A percentile compares a stretch with the other conserved stretches of the same genome.
Evolutionary conservation across 2,329 filamentous ascomycete species (phyloP).

Genomic region (Aspergillus sp.): DNA sequence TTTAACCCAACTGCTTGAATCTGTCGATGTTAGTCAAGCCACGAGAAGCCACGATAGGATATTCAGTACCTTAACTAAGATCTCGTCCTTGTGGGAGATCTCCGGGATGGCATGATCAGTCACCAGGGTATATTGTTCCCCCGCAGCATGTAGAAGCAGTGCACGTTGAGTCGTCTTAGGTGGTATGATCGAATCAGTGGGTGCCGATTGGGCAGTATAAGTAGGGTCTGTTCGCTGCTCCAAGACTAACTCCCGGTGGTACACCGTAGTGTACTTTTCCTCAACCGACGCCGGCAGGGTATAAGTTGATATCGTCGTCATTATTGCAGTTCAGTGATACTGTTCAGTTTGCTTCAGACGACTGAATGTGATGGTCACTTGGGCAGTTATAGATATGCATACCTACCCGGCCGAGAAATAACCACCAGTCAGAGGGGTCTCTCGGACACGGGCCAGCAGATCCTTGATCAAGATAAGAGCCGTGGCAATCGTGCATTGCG

Average conservation of each 20-base stretch:
- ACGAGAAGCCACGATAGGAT: background rate
- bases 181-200: background rate
- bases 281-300: constrained; percentile 8
- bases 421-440: background rate
- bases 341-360: background rate
- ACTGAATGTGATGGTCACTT: background rate
- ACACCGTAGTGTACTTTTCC: constrained; percentile 16
- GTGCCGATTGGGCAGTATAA: background rate
- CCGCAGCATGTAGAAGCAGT: constrained; percentile 53
- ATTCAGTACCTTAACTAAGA: constrained; percentile 58
- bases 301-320: constrained; percentile 19
- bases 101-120: constrained; percentile 51
- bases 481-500: background rate
- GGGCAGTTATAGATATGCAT: background rate
- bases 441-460: background rate
- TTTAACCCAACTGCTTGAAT: constrained; percentile 69
- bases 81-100: constrained; percentile 51
- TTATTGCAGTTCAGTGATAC: background rate
- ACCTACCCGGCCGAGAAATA: background rate
- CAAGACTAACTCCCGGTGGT: constrained; percentile 11
- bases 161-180: constrained; percentile 45
- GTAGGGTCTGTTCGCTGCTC: constrained; percentile 13
- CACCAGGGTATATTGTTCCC: constrained; percentile 53
- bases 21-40: constrained; percentile 17
- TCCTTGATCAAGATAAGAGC: background rate